These are phyloP conservation scores for Fusarium secorum DNA, from an alignment of 2,329 filamentous ascomycete genomes.

Conservation along the genomic window DNA sequence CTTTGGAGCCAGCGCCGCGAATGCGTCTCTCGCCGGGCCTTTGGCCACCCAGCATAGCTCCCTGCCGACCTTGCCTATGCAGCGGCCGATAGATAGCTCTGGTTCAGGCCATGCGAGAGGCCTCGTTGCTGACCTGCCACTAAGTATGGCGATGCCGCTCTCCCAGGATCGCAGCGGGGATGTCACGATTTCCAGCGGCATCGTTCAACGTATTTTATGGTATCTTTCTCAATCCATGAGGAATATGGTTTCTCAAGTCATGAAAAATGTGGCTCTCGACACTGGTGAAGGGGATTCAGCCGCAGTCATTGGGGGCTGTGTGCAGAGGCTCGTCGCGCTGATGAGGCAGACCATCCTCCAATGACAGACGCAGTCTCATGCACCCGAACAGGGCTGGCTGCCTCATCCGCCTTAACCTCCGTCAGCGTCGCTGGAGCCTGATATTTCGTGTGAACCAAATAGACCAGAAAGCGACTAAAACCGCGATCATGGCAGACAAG, in stretches of 20 bases:
- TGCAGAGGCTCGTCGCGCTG: background rate
- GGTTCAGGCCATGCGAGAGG: background rate
- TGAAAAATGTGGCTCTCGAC: too few relatives aligned
- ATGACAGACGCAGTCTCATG: background rate
- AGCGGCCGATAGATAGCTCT: background rate
- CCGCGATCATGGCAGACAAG: background rate
- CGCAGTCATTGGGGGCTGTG: background rate
- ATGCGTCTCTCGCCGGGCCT: background rate
- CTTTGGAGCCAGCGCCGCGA: background rate
- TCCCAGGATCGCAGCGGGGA: background rate
- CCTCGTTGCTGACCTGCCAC: background rate
- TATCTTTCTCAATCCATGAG: background rate
- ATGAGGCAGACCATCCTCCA: background rate
- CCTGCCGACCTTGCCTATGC: background rate
- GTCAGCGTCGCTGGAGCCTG: rapidly evolving
- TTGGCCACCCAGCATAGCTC: background rate
- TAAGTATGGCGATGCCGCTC: background rate
- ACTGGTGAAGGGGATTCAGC: background rate
- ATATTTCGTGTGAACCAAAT: background rate
- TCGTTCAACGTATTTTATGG: background rate
- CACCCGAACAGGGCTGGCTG: background rate
- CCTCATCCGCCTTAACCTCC: background rate
- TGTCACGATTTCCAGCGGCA: background rate
- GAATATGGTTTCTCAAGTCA: background rate
- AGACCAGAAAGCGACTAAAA: rapidly evolving